Percentiles rank a stretch among this genome's conserved stretches.
Evolutionary conservation across 2,329 filamentous ascomycete species (phyloP).

Genomic region (Xylaria sp.): DNA sequence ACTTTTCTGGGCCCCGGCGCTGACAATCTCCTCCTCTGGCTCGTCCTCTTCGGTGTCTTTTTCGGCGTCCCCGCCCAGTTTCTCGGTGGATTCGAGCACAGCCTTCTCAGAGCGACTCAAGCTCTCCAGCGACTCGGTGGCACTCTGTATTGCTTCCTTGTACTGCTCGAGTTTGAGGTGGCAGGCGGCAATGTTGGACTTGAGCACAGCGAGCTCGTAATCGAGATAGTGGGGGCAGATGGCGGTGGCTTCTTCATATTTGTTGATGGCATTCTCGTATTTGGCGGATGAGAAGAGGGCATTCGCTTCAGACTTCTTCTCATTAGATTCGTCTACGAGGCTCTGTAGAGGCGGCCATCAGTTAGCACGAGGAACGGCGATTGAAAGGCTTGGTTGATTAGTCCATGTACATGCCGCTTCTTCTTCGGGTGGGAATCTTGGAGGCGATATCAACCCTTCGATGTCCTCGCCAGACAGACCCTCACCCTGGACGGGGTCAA

Average conservation of each 20-base stretch:
- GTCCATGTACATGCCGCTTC: slow-evolving; percentile 59
- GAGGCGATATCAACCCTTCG: slow-evolving; percentile 48
- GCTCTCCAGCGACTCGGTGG: slow-evolving; percentile 76
- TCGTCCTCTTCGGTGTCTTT: slow-evolving; percentile 56
- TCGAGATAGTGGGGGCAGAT: slow-evolving; percentile 85
- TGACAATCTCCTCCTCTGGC: slow-evolving; percentile 68
- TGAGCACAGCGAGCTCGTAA: slow-evolving; percentile 87
- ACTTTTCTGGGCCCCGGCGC: slow-evolving; percentile 64
- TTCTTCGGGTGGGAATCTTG: slow-evolving; percentile 64
- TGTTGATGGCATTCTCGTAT: slow-evolving; percentile 81
- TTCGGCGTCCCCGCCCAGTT: slow-evolving; percentile 58
- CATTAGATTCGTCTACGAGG: slow-evolving; percentile 76
- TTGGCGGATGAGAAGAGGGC: slow-evolving; percentile 76
- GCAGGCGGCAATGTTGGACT: slow-evolving; percentile 90
- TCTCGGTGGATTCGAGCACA: slow-evolving; percentile 42
- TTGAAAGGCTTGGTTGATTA: slow-evolving; percentile 6
- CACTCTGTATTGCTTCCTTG: slow-evolving; percentile 81
- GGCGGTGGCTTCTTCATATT: slow-evolving; percentile 82
- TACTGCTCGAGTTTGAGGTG: slow-evolving; percentile 86
- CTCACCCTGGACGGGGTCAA: neutral
- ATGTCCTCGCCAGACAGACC: slow-evolving; percentile 33
- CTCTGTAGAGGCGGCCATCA: slow-evolving; percentile 54
- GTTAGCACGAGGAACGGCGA: slow-evolving; percentile 16
- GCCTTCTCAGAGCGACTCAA: slow-evolving; percentile 69
- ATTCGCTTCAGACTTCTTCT: slow-evolving; percentile 81